Evolutionary conservation across 345 rosid species (phyloP), one percentile per base, ranked within the genome.

Genomic region (Physaria fendleri): DNA sequence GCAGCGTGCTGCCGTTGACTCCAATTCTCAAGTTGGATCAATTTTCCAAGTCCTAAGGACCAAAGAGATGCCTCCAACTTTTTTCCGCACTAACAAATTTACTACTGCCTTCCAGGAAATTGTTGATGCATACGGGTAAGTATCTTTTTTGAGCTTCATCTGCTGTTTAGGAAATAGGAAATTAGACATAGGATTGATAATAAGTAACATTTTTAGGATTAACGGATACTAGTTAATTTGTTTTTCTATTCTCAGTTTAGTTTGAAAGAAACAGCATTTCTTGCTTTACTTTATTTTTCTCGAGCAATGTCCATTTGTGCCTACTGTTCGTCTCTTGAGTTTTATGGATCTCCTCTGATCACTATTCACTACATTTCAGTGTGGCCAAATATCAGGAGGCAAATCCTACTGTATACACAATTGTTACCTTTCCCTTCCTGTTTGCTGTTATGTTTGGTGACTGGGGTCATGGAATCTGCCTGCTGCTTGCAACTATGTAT

Each of bases 391-490:
- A 89, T 72, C 95, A 89, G 69, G 97, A 89, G 75, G 95, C 89
- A 58, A 93, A 93, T 75, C 99, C 99, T n/a, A 90, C 78, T 64
- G 87, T 93, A 67, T 85, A 22, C 73, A 93, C 99, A n/a, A 69
- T 94, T 32, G 70, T 87, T 62, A 90, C 97, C 56, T 94, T 94
- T 64, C 97, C 99, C 24, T 94, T 94, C 73, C 95, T 94, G 48
- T 93, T 93, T 59, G 99, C 99, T 33, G 90, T 89, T 72, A 93
- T 93, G 99, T 89, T 93, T 78, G 99, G 99, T 70, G 99, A 93
- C 61, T 93, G 97, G 99, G 99, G 99, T 2, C 99, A 89, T 76
- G 99, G 99, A 72, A 87, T 94, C 63, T 94, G 99, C 72, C 55
- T 94, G 73, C 78, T 94, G 61, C 95, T 94, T 60, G 92, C 77